Evolutionary conservation across 129 eudicot species (phyloP), one percentile per base, ranked within the genome.

Genomic region (Mikania micrantha): DNA sequence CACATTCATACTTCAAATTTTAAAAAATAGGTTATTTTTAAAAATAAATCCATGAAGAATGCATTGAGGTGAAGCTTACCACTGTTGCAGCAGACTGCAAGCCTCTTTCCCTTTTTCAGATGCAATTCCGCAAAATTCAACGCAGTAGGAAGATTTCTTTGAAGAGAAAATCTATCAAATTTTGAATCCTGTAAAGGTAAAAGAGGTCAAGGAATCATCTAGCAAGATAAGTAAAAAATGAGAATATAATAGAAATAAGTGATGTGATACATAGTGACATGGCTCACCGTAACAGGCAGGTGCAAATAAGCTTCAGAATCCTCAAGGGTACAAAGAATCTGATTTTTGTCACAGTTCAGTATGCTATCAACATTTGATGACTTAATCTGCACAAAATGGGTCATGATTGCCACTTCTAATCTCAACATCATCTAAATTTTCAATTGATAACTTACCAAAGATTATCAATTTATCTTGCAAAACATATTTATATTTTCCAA

Each of bases 81-180:
- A 71, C 73, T 82, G 64, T 69, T 74, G 76, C 99, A 93, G 77
- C 96, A 93, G 66, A 93, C 74, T 47, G 86, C 70, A 59, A 93
- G 90, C 45, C 62, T 82, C 40, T 83, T 86, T 47, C 99, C 88
- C n/a, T n/a, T n/a, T n/a, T n/a, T n/a, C n/a, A n/a, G n/a, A n/a
- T n/a, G n/a, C n/a, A n/a, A n/a, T n/a, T n/a, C n/a, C n/a, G n/a
- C n/a, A n/a, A n/a, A n/a, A n/a, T 57, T 72, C 53, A 89, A 25
- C n/a, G 99, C 96, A 31, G 82, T 77, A 19, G 99, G 96, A 42
- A 93, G 85, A 81, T 78, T 87, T 72, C 81, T 93, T 64, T 77
- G 80, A 81, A 93, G 73, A n/a, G n/a, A 89, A 78, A 83, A 82
- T 67, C 99, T 67, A 70, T 93, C 99, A 34, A 80, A 76, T 61